phyloP scores from a whole-genome alignment of 306 rosid species.

The Psophocarpus tetragonolobus region DNA sequence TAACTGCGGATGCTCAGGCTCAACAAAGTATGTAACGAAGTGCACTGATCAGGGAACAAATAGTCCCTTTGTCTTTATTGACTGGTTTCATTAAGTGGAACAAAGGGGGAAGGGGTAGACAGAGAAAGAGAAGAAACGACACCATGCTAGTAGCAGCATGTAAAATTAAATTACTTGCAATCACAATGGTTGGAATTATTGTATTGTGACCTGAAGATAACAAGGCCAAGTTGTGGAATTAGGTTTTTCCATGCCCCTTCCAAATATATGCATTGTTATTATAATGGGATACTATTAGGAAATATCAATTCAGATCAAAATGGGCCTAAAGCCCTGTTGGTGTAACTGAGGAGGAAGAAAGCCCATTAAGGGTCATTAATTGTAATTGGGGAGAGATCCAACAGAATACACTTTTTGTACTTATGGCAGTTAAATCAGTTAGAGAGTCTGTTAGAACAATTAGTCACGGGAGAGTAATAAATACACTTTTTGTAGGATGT shows the following conservation, averaged over 20 bases:
- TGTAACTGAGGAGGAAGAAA: no score
- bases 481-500: no score
- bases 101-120: no score
- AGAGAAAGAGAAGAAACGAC: neutral
- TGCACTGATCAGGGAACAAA: constrained; percentile 9
- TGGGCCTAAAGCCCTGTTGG: no score
- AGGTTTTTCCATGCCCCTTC: neutral
- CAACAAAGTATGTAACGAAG: neutral
- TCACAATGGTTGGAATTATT: neutral
- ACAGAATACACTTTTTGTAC: no score
- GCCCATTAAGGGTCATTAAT: no score
- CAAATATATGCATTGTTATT: neutral
- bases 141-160: neutral
- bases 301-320: no score
- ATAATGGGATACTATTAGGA: no score
- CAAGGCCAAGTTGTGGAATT: neutral
- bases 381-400: no score
- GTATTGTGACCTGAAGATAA: neutral
- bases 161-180: neutral
- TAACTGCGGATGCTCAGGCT: constrained; percentile 8
- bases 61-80: neutral
- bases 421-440: no score
- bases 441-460: no score
- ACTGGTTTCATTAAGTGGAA: neutral
- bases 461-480: no score